Evolutionary conservation across 1,284 basidiomycete genomes (phyloP), one percentile per base, ranked within the genome.

Genomic region (Fomitiporia mediterranea): DNA sequence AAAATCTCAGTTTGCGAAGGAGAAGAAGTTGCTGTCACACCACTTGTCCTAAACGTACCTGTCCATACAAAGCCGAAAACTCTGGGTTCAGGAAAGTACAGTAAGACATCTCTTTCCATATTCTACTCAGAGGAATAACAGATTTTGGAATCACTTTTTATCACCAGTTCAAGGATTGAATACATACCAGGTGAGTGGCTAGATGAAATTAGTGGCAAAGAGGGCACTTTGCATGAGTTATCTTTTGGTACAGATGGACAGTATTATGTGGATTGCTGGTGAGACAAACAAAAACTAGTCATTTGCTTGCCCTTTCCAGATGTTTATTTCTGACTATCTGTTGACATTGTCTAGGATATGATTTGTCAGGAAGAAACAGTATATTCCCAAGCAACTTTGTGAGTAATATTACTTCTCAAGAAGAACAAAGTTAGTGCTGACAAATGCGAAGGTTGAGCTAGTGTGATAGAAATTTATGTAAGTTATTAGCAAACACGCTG

Each of bases 321-420:
- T 28, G n/a, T n/a, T n/a, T n/a, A n/a, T 13, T 9, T 15, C 44
- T 46, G 15, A 30, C 27, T 40, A 13, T 27, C 4, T 40, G 17
- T 37, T 17, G 11, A 49, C 38, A 38, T 13, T 63, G 54, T 66
- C n/a, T n/a, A 89, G 87, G 87, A 53, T 73, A 82, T 60, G 78
- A 82, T 63, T 68, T 73, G 49, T 68, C 69, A 53, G 84, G 87
- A 53, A 76, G 70, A 68, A 88, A 81, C 68, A 87, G 87, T 9
- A 88, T 91, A 64, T 91, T 91, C 71, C 89, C 88, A 35, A 89
- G 85, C 69, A 90, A 89, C 71, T 91, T 91, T 75, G 89, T 91
- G 70, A 69, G 86, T 77, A 1, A 7, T 8, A 3, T 6, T 38
- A n/a, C 43, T 8, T 42, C 15, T 7, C 2, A 2, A 5, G 15